A percentile compares a stretch with the other conserved stretches of the same genome.
phyloP scores from a whole-genome alignment of 495 filamentous ascomycete species.

The Penicillium salamii region DNA sequence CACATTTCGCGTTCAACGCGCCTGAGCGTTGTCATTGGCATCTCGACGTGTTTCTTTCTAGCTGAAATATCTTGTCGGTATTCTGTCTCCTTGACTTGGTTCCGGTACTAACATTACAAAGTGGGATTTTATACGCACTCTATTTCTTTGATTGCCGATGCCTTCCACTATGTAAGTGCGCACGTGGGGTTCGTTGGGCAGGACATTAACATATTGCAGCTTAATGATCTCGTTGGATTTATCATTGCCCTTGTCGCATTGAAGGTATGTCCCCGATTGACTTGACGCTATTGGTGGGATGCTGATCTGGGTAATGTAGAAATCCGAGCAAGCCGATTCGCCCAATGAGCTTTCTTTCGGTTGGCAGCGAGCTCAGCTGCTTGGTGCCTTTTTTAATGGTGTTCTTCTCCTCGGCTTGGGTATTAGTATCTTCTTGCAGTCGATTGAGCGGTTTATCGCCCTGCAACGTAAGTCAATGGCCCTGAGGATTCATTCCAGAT shows the following conservation, averaged over 20 bases:
- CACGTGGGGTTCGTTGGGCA: neutral
- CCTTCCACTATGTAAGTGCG: conserved; percentile 81
- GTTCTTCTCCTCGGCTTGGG: conserved; percentile 89
- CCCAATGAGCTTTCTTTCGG: conserved; percentile 46
- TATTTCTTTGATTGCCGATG: conserved; percentile 84
- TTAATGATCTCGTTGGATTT: conserved; percentile 89
- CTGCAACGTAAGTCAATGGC: conserved; percentile 31
- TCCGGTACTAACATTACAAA: conserved; percentile 15
- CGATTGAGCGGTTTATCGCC: conserved; percentile 72
- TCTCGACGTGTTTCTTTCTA: conserved; percentile 50
- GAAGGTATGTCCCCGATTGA: conserved; percentile 47
- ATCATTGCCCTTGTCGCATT: conserved; percentile 82
- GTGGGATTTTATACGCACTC: conserved; percentile 80
- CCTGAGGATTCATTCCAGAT: too few relatives aligned
- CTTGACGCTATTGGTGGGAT: neutral
- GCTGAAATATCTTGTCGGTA: conserved; percentile 47
- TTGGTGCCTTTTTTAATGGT: conserved; percentile 89
- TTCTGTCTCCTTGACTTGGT: neutral
- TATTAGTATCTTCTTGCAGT: conserved; percentile 88
- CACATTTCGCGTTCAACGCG: conserved; percentile 37
- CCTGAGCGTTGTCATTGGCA: conserved; percentile 44
- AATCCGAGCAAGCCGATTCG: conserved; percentile 24
- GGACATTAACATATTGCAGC: conserved; percentile 39
- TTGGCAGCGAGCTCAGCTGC: conserved; percentile 83
- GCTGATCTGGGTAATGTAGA: conserved; percentile 12